phyloP scores from a whole-genome alignment of 176 grass and related monocot species.

The Otatea glauca region DNA sequence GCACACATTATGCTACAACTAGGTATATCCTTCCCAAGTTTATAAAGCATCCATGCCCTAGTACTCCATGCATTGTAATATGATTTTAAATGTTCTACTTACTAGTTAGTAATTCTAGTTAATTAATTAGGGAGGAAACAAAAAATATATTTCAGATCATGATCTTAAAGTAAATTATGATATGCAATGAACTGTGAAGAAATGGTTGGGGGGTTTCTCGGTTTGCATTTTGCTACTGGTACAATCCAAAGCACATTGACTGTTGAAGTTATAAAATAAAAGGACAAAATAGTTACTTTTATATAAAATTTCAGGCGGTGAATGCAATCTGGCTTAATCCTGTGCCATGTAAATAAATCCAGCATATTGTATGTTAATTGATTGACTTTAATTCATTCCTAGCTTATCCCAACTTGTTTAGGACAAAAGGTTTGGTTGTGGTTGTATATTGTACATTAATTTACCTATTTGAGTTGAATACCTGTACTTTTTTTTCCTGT shows the following conservation, averaged over 20 bases:
- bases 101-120: neutral
- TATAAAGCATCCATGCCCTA: neutral
- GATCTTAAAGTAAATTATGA: neutral
- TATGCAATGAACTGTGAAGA: neutral
- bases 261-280: neutral
- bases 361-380: neutral
- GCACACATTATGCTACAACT: constrained; percentile 84
- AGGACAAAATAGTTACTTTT: neutral
- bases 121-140: constrained; percentile 15
- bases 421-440: too few relatives aligned
- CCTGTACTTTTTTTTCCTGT: constrained; percentile 20
- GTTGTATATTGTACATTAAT: neutral
- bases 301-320: neutral
- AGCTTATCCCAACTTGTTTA: too few relatives aligned
- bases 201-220: neutral
- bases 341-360: neutral
- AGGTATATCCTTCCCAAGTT: constrained; percentile 59
- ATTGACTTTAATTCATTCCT: too few relatives aligned
- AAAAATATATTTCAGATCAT: constrained; percentile 1
- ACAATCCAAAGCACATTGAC: neutral
- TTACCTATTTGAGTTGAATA: constrained; percentile 5
- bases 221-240: constrained; percentile 8
- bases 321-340: neutral
- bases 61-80: neutral
- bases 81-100: neutral